These are phyloP conservation scores for Cymbopogon citratus DNA, from an alignment of 176 grass and related monocot genomes.

Conservation along the genomic window DNA sequence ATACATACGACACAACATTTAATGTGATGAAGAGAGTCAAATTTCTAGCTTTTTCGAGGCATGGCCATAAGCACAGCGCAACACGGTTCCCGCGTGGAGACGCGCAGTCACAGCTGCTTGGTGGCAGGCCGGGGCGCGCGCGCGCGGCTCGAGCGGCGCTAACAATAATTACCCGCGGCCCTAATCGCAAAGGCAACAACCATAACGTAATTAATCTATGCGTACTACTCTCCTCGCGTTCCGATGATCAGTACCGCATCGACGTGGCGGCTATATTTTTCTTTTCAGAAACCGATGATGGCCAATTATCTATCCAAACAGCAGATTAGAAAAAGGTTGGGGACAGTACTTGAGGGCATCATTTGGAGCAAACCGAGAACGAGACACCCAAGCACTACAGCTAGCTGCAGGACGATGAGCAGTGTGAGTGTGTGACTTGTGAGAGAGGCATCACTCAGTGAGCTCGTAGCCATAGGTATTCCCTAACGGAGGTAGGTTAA, in stretches of 20 bases:
- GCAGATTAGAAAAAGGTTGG: conserved; percentile 21
- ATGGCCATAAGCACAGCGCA: not conserved
- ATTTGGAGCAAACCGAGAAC: conserved; percentile 27
- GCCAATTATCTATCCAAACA: not conserved
- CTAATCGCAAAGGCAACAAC: conserved; percentile 23
- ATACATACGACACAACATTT: too few relatives aligned
- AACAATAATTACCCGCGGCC: not conserved
- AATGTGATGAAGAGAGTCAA: too few relatives aligned
- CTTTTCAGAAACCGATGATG: conserved; percentile 17
- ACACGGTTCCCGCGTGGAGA: not conserved
- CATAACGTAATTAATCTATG: conserved; percentile 31
- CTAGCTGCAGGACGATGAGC: not conserved
- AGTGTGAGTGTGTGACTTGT: not conserved
- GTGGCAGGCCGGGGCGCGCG: not conserved
- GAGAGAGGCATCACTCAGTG: not conserved
- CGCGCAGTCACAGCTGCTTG: not conserved
- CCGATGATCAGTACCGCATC: not conserved
- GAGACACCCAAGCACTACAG: not conserved
- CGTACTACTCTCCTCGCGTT: not conserved
- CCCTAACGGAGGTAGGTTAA: not conserved
- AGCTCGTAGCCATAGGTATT: conserved; percentile 13
- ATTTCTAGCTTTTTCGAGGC: too few relatives aligned
- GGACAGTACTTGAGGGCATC: conserved; percentile 35
- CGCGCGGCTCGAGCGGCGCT: conserved; percentile 27
- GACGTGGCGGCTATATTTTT: conserved; percentile 19